A percentile compares a stretch with the other conserved stretches of the same genome.
Conservation (phyloP, 352 stramenopile species). For the Hyaloperonospora brassicae region DNA sequence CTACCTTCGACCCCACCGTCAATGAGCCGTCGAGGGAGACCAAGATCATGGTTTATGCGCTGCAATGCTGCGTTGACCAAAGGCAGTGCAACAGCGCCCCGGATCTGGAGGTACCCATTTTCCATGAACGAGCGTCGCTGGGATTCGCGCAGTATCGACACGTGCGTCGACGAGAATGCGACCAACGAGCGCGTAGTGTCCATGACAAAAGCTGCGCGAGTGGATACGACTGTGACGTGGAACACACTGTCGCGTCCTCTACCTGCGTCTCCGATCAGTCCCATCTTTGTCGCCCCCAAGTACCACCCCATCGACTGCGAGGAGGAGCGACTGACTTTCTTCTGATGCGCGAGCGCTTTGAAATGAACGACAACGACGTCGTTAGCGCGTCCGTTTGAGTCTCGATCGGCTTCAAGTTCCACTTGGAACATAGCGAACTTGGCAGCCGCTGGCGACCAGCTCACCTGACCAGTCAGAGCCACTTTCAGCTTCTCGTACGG, state of each 20-base stretch:
- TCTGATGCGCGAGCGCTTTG: conserved; percentile 56
- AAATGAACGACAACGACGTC: conserved; percentile 29
- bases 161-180: not conserved
- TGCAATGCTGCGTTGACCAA: conserved; percentile 49
- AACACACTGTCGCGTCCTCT: conserved; percentile 45
- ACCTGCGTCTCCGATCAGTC: conserved; percentile 46
- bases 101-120: conserved; percentile 68
- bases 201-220: conserved; percentile 40
- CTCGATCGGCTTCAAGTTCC: conserved; percentile 25
- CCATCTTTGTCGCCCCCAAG: conserved; percentile 25
- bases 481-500: conserved; percentile 79
- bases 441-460: conserved; percentile 46
- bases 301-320: conserved; percentile 46
- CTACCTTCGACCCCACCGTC: conserved; percentile 64
- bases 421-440: conserved; percentile 68
- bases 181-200: conserved; percentile 31
- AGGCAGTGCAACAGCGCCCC: conserved; percentile 41
- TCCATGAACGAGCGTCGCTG: conserved; percentile 60
- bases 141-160: conserved; percentile 41
- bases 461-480: conserved; percentile 53
- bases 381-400: conserved; percentile 1
- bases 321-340: conserved; percentile 39
- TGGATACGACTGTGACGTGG: conserved; percentile 34
- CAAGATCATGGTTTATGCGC: conserved; percentile 73
- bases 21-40: conserved; percentile 57